phyloP scores from a whole-genome alignment of 1,284 basidiomycete species.

The Ganoderma multipileum region DNA sequence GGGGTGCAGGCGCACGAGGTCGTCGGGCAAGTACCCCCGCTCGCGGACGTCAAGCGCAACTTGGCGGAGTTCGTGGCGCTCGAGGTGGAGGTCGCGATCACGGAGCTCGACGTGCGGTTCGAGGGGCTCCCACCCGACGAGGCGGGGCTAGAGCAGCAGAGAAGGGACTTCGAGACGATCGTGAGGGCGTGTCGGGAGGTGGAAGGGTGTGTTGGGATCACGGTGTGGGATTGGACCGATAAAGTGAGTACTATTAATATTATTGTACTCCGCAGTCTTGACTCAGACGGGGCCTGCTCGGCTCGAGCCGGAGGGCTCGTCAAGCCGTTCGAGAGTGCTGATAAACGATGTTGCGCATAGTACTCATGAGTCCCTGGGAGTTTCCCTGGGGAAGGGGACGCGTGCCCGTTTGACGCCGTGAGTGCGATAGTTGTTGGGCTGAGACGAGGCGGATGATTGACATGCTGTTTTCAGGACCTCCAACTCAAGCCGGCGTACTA shows the following conservation, averaged over 20 bases:
- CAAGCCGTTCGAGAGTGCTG: too few species aligned
- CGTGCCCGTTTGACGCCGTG: slow-evolving; percentile 55
- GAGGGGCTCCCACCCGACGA: slow-evolving; percentile 52
- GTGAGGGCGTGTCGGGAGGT: slow-evolving; percentile 59
- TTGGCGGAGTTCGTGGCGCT: slow-evolving; percentile 54
- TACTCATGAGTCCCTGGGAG: slow-evolving; percentile 59
- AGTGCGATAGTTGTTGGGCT: too few species aligned
- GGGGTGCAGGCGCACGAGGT: slow-evolving; percentile 62
- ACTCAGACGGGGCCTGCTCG: too few species aligned
- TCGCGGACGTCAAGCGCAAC: slow-evolving; percentile 48
- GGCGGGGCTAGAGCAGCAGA: slow-evolving; percentile 56
- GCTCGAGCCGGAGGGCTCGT: too few species aligned
- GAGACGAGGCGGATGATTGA: neutral
- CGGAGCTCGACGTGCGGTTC: slow-evolving; percentile 66
- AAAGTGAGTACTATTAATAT: slow-evolving; percentile 36
- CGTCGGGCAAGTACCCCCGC: slow-evolving; percentile 51
- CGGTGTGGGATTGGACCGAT: slow-evolving; percentile 61
- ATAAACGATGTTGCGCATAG: slow-evolving; percentile 18
- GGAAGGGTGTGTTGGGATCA: slow-evolving; percentile 56
- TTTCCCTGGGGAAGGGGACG: slow-evolving; percentile 55
- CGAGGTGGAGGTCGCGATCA: slow-evolving; percentile 68
- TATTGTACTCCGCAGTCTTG: neutral
- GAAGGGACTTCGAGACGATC: slow-evolving; percentile 60
- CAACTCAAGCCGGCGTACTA: slow-evolving; percentile 33
- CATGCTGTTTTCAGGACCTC: slow-evolving; percentile 24